phyloP scores from a whole-genome alignment of 164 flowering plant genomes.

The Kalanchoe fedtschenkoi region DNA sequence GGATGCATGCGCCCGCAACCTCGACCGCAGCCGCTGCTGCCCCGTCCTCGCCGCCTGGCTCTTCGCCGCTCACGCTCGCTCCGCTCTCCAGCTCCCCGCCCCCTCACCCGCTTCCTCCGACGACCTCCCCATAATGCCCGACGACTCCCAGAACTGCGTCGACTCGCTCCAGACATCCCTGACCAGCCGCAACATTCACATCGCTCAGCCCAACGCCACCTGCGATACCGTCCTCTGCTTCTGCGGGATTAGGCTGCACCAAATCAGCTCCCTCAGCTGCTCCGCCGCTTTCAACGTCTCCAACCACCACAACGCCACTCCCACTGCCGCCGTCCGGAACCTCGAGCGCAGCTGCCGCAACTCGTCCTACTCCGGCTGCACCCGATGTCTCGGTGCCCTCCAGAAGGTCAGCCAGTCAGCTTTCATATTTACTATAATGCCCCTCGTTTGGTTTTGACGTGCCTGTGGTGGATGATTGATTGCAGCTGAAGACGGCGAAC shows the following conservation, averaged over 20 bases:
- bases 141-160: conserved; percentile 89
- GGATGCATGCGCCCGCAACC: conserved; percentile 66
- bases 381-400: conserved; percentile 81
- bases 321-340: conserved; percentile 69
- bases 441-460: background rate
- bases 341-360: conserved; percentile 73
- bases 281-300: conserved; percentile 82
- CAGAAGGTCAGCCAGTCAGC: conserved; percentile 44
- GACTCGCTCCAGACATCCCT: conserved; percentile 71
- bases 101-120: conserved; percentile 27
- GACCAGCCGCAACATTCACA: conserved; percentile 42
- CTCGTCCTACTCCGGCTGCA: conserved; percentile 85
- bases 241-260: conserved; percentile 93
- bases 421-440: no score
- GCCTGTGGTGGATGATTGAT: background rate
- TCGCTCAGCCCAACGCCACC: conserved; percentile 74
- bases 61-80: conserved; percentile 85
- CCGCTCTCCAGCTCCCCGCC: conserved; percentile 48
- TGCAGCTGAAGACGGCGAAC: conserved; percentile 40
- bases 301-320: conserved; percentile 46
- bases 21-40: conserved; percentile 96
- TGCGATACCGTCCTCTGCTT: conserved; percentile 90
- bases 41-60: conserved; percentile 98
- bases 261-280: conserved; percentile 75
- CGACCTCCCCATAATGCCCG: conserved; percentile 67